Evolutionary conservation across 129 eudicot species (phyloP).

Genomic region (Chrysanthemum lavandulifolium): DNA sequence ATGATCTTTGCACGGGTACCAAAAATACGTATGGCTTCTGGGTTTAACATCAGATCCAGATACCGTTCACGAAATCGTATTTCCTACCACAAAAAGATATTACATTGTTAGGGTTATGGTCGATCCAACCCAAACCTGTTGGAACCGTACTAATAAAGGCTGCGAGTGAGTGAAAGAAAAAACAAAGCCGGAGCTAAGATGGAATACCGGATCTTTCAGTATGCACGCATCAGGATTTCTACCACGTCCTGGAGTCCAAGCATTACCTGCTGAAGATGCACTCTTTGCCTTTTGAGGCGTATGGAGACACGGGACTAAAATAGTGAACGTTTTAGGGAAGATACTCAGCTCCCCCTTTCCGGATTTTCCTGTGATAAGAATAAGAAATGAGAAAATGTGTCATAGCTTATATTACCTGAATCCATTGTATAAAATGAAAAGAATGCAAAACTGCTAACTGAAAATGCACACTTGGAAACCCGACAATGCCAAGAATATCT

Average conservation of each 20-base stretch:
- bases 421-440: too few species aligned
- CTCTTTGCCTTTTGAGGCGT: slow-evolving; percentile 81
- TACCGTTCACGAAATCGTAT: slow-evolving; percentile 89
- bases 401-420: neutral
- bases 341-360: slow-evolving; percentile 88
- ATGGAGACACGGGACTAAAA: slow-evolving; percentile 83
- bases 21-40: slow-evolving; percentile 70
- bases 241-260: slow-evolving; percentile 77
- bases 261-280: slow-evolving; percentile 58
- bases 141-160: too few species aligned
- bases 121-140: neutral
- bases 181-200: neutral
- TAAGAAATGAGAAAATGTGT: neutral
- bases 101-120: neutral
- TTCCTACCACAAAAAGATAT: slow-evolving; percentile 47
- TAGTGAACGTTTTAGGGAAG: slow-evolving; percentile 66
- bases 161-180: neutral
- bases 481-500: slow-evolving; percentile 81
- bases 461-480: slow-evolving; percentile 74
- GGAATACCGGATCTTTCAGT: slow-evolving; percentile 77
- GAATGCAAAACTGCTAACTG: too few species aligned
- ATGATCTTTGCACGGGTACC: slow-evolving; percentile 70
- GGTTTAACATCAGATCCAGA: slow-evolving; percentile 77
- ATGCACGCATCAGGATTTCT: slow-evolving; percentile 75
- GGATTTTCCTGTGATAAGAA: slow-evolving; percentile 56